Percentiles rank a stretch among this genome's conserved stretches.
Conservation (phyloP, 352 stramenopile genomes). For the Phytophthora constricta region DNA sequence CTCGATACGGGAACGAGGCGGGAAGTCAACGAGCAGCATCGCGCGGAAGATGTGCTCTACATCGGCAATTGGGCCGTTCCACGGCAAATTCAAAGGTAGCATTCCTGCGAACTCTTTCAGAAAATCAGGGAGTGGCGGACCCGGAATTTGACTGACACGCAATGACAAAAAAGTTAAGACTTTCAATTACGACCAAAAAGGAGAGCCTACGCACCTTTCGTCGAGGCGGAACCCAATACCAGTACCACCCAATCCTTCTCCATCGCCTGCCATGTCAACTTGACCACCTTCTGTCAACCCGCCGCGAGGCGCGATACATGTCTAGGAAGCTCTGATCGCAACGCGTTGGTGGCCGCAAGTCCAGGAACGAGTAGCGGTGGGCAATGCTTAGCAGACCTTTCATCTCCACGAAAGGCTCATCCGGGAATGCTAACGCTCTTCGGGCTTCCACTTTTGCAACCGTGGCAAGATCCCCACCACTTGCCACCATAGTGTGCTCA, state of each 20-base stretch:
- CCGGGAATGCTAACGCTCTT: slow-evolving; percentile 77
- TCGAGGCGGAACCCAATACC: slow-evolving; percentile 42
- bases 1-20: slow-evolving; percentile 73
- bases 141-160: slow-evolving; percentile 59
- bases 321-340: slow-evolving; percentile 82
- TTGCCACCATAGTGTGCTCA: slow-evolving; percentile 87
- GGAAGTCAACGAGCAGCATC: slow-evolving; percentile 86
- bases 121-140: slow-evolving; percentile 83
- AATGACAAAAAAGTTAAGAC: slow-evolving; percentile 9
- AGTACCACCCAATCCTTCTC: slow-evolving; percentile 31
- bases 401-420: slow-evolving; percentile 78
- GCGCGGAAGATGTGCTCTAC: slow-evolving; percentile 88
- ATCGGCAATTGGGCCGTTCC: slow-evolving; percentile 88
- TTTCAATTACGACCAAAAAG: not conserved
- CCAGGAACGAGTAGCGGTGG: slow-evolving; percentile 85
- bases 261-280: slow-evolving; percentile 21
- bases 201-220: slow-evolving; percentile 44
- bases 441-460: slow-evolving; percentile 86
- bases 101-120: slow-evolving; percentile 85
- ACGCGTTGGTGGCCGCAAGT: slow-evolving; percentile 61
- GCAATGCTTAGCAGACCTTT: slow-evolving; percentile 82
- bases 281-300: slow-evolving; percentile 22
- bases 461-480: slow-evolving; percentile 82
- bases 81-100: slow-evolving; percentile 81
- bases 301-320: slow-evolving; percentile 66